phyloP scores from a whole-genome alignment of 78 protist genomes.

The Salpingoeca rosetta region DNA sequence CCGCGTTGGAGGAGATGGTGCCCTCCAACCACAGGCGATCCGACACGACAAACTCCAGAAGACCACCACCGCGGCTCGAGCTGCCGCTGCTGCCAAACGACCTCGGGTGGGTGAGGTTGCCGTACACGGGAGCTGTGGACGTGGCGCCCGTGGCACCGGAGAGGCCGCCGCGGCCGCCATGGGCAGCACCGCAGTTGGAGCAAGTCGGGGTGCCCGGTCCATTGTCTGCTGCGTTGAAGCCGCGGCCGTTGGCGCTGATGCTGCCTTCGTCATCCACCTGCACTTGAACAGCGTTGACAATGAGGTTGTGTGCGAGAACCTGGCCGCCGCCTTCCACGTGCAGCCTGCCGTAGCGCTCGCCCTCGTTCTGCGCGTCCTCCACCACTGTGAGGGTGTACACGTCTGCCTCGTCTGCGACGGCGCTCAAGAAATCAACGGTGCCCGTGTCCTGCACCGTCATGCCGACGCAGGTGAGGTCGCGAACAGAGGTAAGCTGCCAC shows the following conservation, averaged over 20 bases:
- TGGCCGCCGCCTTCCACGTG: background rate
- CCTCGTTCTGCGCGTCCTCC: background rate
- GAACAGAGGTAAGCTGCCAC: background rate
- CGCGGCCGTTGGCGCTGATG: background rate
- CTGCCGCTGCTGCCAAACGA: background rate
- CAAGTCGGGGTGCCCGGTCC: background rate
- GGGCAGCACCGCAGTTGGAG: background rate
- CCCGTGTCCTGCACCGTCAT: background rate
- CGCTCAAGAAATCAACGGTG: background rate
- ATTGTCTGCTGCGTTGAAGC: too few relatives aligned
- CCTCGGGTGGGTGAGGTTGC: background rate
- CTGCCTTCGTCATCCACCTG: too few relatives aligned
- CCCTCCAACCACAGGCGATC: background rate
- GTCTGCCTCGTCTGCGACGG: background rate
- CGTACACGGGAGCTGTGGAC: background rate
- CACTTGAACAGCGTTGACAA: too few relatives aligned
- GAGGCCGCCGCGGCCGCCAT: background rate
- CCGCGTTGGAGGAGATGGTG: background rate
- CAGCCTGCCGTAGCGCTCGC: background rate
- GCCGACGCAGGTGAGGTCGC: background rate
- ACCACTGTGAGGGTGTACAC: background rate
- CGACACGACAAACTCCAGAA: background rate
- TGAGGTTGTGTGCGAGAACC: background rate
- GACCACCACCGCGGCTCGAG: background rate
- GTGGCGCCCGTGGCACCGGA: background rate